A percentile compares a stretch with the other conserved stretches of the same genome.
These are phyloP conservation scores for Penicillium steckii DNA, from an alignment of 495 filamentous ascomycete species.

Conservation along the genomic window DNA sequence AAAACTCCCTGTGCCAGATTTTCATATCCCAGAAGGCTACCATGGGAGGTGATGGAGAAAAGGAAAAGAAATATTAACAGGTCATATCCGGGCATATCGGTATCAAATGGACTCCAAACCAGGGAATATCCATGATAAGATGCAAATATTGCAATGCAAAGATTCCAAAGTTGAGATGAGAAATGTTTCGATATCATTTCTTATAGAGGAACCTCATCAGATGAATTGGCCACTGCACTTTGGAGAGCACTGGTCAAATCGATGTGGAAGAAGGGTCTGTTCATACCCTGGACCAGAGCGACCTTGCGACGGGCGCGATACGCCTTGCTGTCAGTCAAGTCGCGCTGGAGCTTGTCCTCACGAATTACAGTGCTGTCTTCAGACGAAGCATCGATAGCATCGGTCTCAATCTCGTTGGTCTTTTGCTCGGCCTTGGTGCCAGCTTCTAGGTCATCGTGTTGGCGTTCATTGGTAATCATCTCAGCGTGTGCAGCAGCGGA, in stretches of 20 bases:
- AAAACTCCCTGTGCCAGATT: background rate
- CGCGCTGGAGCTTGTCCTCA: constrained; percentile 44
- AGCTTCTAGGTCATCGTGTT: constrained; percentile 42
- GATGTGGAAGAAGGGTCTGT: constrained; percentile 90
- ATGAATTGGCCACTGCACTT: constrained; percentile 76
- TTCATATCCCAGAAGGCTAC: background rate
- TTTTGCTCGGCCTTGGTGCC: constrained; percentile 28
- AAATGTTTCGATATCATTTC: background rate
- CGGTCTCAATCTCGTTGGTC: constrained; percentile 30
- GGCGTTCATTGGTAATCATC: constrained; percentile 58
- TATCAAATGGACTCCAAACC: constrained; percentile 23
- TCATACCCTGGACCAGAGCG: constrained; percentile 78
- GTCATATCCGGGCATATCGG: constrained; percentile 23
- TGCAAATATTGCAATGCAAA: constrained; percentile 12
- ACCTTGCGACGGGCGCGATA: constrained; percentile 45
- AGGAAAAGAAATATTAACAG: constrained; percentile 16
- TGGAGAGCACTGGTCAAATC: constrained; percentile 90
- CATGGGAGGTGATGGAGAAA: background rate
- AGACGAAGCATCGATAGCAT: constrained; percentile 30
- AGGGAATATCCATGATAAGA: constrained; percentile 22
- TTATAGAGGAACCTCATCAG: constrained; percentile 22
- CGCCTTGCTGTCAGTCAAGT: constrained; percentile 45
- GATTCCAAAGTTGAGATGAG: constrained; percentile 1
- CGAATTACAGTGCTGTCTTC: constrained; percentile 28
- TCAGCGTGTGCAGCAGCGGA: constrained; percentile 66